These are phyloP conservation scores for Mucuna pruriens DNA, from an alignment of 306 rosid genomes.

Conservation along the genomic window DNA sequence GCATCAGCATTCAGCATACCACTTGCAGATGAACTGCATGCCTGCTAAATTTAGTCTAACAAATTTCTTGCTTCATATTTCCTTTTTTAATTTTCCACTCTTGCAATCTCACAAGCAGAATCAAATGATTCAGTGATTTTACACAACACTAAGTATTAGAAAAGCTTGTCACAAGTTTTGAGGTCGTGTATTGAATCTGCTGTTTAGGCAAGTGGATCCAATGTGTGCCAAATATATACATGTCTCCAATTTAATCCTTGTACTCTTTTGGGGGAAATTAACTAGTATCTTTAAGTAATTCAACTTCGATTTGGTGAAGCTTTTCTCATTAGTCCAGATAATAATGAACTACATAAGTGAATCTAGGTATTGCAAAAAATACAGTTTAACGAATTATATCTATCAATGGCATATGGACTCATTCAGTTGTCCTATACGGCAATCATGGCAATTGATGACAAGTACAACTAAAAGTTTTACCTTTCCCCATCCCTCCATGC, in stretches of 20 bases:
- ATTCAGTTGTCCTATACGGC: background rate
- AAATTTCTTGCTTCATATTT: background rate
- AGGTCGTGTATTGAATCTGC: background rate
- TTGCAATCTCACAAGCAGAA: background rate
- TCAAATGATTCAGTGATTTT: background rate
- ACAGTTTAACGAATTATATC: background rate
- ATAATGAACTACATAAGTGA: conserved; percentile 1
- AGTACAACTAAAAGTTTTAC: background rate
- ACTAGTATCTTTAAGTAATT: background rate
- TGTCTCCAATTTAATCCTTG: no score
- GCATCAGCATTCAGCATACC: conserved; percentile 31
- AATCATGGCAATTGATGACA: conserved; percentile 9
- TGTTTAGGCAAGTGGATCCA: background rate
- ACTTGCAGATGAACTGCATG: background rate
- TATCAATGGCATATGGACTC: background rate
- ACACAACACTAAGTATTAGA: background rate
- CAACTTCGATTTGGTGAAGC: background rate
- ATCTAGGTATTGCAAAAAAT: background rate
- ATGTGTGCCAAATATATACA: no score
- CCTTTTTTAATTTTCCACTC: background rate
- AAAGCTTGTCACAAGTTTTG: conserved; percentile 6
- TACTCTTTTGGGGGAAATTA: background rate
- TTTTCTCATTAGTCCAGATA: background rate
- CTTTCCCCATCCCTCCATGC: background rate
- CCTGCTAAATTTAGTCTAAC: background rate